phyloP scores from a whole-genome alignment of 495 filamentous ascomycete genomes.

The Rusavskia elegans region DNA sequence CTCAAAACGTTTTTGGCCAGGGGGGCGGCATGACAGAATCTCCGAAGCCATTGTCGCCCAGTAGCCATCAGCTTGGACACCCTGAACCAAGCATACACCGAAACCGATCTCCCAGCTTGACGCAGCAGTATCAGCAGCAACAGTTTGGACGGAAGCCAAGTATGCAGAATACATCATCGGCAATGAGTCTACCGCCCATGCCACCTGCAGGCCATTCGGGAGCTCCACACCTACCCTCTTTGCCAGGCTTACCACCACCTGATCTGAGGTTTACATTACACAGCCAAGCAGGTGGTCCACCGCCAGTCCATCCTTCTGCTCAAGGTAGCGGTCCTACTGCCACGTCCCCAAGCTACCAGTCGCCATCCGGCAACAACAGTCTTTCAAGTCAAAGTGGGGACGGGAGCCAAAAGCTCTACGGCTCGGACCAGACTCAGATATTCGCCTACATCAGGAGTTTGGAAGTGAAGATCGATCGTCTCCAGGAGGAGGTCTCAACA shows the following conservation, averaged over 20 bases:
- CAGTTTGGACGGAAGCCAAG: constrained; percentile 39
- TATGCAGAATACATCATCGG: constrained; percentile 20
- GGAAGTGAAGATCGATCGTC: constrained; percentile 11
- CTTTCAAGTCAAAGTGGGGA: constrained; percentile 16
- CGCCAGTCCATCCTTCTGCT: constrained; percentile 5
- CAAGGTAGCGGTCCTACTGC: constrained; percentile 1
- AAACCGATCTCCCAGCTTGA: constrained; percentile 54
- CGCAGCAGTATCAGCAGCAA: constrained; percentile 50
- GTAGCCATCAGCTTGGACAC: constrained; percentile 43
- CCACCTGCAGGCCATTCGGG: constrained; percentile 12
- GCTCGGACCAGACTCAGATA: constrained; percentile 22
- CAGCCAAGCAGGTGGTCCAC: constrained; percentile 11
- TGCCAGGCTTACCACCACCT: constrained; percentile 31
- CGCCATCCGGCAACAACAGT: constrained; percentile 20
- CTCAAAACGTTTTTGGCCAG: constrained; percentile 40
- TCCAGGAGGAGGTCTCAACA: constrained; percentile 12
- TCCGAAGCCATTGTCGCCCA: constrained; percentile 72
- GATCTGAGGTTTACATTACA: constrained; percentile 30
- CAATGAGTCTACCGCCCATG: constrained; percentile 17
- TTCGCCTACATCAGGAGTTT: constrained; percentile 28
- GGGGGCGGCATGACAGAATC: constrained; percentile 64
- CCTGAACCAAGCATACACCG: constrained; percentile 31
- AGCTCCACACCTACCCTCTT: constrained; percentile 34
- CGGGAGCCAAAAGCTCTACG: constrained; percentile 1
- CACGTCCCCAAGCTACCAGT: not conserved